A percentile compares a stretch with the other conserved stretches of the same genome.
phyloP scores from a whole-genome alignment of 2,329 filamentous ascomycete genomes.

The Ophiocordyceps unilateralis region DNA sequence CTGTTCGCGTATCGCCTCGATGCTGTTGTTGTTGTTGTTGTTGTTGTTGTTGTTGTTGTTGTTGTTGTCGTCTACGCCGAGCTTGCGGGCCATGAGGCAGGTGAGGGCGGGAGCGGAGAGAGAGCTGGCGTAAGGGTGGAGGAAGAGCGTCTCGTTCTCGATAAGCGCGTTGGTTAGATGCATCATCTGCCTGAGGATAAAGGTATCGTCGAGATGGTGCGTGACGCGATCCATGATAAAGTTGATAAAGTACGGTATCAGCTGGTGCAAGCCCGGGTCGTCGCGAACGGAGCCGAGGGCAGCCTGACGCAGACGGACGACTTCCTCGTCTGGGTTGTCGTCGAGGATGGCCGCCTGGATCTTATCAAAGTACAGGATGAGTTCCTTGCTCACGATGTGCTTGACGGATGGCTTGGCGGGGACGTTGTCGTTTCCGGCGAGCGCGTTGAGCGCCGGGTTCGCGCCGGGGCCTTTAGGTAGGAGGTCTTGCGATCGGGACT shows the following conservation, averaged over 20 bases:
- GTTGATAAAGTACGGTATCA: conserved; percentile 91
- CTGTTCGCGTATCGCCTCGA: conserved; percentile 40
- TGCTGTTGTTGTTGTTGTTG: conserved; percentile 19
- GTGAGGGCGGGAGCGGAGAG: conserved; percentile 81
- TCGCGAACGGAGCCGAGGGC: conserved; percentile 72
- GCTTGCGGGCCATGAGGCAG: conserved; percentile 63
- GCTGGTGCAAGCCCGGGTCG: conserved; percentile 85
- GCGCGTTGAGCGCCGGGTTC: conserved; percentile 62
- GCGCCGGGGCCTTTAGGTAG: conserved; percentile 79
- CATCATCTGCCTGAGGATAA: conserved; percentile 84
- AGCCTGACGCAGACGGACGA: conserved; percentile 56
- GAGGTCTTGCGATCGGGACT: conserved; percentile 69
- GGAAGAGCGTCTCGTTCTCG: conserved; percentile 63
- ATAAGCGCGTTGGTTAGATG: conserved; percentile 72
- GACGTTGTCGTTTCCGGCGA: conserved; percentile 72
- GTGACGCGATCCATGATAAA: conserved; percentile 95
- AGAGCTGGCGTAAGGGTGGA: conserved; percentile 41
- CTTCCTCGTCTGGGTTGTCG: conserved; percentile 66
- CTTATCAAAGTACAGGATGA: conserved; percentile 93
- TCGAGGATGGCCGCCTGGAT: conserved; percentile 80
- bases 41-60: not conserved
- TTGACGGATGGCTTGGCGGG: conserved; percentile 83
- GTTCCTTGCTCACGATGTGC: conserved; percentile 88
- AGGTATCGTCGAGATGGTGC: conserved; percentile 78
- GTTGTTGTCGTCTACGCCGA: conserved; percentile 37